These are phyloP conservation scores for Scedosporium apiospermum DNA, from an alignment of 2,329 filamentous ascomycete genomes.

Conservation along the genomic window DNA sequence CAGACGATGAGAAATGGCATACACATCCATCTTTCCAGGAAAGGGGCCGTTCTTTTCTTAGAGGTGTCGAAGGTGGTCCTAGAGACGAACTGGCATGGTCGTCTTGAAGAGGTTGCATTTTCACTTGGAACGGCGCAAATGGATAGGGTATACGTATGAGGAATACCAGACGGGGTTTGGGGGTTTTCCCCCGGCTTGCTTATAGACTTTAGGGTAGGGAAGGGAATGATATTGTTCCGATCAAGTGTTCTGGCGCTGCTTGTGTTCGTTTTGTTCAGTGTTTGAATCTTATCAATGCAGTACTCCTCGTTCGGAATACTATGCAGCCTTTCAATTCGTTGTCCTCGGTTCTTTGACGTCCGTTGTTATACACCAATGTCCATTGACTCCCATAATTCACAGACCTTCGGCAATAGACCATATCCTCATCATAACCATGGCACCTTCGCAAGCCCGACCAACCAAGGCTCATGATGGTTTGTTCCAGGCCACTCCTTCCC, in stretches of 20 bases:
- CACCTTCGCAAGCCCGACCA: too few relatives aligned
- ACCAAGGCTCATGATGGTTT: too few relatives aligned
- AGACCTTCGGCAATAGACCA: too few relatives aligned
- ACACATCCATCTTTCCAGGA: neutral
- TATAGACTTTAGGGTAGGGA: conserved; percentile 3
- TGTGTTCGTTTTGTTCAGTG: neutral
- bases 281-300: neutral
- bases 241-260: neutral
- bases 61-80: neutral
- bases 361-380: too few relatives aligned
- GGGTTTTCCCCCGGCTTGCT: neutral
- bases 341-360: too few relatives aligned
- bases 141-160: neutral
- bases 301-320: too few relatives aligned
- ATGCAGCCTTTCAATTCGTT: too few relatives aligned
- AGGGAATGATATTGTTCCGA: neutral
- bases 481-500: too few relatives aligned
- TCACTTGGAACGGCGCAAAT: neutral
- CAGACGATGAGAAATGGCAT: neutral
- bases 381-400: too few relatives aligned
- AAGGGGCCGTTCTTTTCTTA: neutral
- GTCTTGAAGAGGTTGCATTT: neutral
- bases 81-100: neutral
- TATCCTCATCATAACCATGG: too few relatives aligned
- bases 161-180: conserved; percentile 1